Evolutionary conservation across 1,284 basidiomycete genomes (phyloP), one percentile per base, ranked within the genome.

Genomic region (Rhodotorula sp.): DNA sequence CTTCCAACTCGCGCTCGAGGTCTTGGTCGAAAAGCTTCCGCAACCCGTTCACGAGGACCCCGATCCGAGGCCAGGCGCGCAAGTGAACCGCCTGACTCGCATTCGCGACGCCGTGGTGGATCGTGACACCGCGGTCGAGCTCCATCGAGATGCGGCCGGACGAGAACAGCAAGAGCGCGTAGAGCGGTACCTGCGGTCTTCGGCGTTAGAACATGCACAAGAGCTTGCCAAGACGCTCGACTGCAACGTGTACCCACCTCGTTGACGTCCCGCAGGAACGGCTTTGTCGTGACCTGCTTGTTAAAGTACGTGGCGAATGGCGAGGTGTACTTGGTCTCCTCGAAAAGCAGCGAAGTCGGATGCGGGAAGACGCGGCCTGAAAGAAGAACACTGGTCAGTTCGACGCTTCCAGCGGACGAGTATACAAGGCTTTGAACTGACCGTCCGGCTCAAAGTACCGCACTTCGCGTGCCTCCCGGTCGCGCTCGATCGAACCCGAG

Each of bases 21-120:
- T 91, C 88, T 2, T 85, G 86, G 78, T 93, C 90, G 39, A 93
- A 81, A 39, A 93, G 82, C 39, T 87, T 86, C 59, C 93, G 85
- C n/a, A 97, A 83, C 78, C 94, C 92, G 75, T 94, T 94, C 54
- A 92, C 91, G 43, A 97, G 85, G 15, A 94, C 89, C 1, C 92
- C 94, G 58, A 97, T 96, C 10, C 93, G 86, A 23, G 93, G 91
- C 85, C 88, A 91, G 0, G 93, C 92, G 68, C 87, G 87, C 76
- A 97, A 80, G 79, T 87, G 89, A 73, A 97, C 84, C 77, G 81
- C 80, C 0, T 84, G 84, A 62, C 85, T 81, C 5, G 39, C 5
- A 20, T 12, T 18, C 4, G 43, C 26, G 54, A 80, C 80, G 18
- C 76, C 80, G 34, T 68, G 67, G 57, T 72, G 70, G 5, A 72